Evolutionary conservation across 2,329 filamentous ascomycete species (phyloP), one percentile per base, ranked within the genome.

Genomic region (Aureobasidium sp.): DNA sequence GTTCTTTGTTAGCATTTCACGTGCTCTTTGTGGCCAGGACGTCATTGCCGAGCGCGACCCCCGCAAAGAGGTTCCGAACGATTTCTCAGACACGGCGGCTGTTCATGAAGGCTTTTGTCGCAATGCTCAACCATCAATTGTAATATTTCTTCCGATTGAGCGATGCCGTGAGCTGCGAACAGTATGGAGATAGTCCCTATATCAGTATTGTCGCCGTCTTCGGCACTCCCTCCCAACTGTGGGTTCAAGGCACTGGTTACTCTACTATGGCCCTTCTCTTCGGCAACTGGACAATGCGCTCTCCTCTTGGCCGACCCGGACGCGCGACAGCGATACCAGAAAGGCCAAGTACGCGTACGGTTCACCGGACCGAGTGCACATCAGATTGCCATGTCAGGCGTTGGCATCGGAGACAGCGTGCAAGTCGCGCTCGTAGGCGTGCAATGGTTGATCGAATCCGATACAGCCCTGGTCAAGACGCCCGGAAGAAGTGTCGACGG

Each of bases 211-310:
- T 61, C 64, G 27, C 66, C 69, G n/a, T 58, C 62, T n/a, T 38
- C 31, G 42, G 29, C 43, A 27, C 19, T 42, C 9, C 37, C 67
- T 66, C 7, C 25, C 60, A 10, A 61, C 66, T 57, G 68, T 69
- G 43, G 64, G 67, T 70, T 96, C 33, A 81, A 83, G 61, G 91
- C 89, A 40, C 79, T 88, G 17, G 84, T 96, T 23, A 93, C 90
- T 9, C 84, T 97, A 37, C 85, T 90, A 61, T 97, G 93, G 92
- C 93, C 93, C 0, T 96, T 90, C 73, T 96, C 89, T 65, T 88
- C 87, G 23, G 84, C 90, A 27, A 87, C 82, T 31, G 83, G 82
- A 57, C 85, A 85, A 40, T 81, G 91, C 65, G 87, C 90, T 27
- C 85, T 96, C 54, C 81, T 95, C 21, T 81, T 97, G 35, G 89